A percentile compares a stretch with the other conserved stretches of the same genome.
These are phyloP conservation scores for Yarrowia sp. DNA, from an alignment of 805 yeast genomes.

Conservation along the genomic window DNA sequence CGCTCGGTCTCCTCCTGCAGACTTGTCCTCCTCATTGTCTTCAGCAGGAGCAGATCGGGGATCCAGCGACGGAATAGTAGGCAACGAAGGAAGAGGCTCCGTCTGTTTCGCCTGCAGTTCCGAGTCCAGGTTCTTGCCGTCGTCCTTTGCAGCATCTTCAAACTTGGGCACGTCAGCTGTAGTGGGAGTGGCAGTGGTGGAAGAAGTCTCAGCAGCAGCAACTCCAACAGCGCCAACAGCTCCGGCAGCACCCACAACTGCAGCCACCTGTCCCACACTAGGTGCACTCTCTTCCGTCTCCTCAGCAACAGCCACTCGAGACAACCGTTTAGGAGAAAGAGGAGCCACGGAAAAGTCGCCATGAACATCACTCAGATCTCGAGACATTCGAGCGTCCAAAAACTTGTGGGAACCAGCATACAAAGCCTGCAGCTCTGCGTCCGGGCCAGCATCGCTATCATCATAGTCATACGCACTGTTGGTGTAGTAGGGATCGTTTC, in stretches of 20 bases:
- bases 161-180: background rate
- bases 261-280: background rate
- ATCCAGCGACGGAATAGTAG: background rate
- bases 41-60: too few relatives aligned
- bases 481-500: constrained; percentile 11
- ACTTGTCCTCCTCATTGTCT: background rate
- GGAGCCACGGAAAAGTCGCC: background rate
- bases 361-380: background rate
- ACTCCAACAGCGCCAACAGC: background rate
- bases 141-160: background rate
- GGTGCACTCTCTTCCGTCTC: background rate
- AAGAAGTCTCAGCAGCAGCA: background rate
- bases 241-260: background rate
- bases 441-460: constrained; percentile 10
- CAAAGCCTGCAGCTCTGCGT: constrained; percentile 15
- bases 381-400: background rate
- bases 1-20: background rate
- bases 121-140: background rate
- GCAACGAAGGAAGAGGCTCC: background rate
- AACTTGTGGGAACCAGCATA: constrained; percentile 17
- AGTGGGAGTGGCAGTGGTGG: background rate
- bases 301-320: background rate
- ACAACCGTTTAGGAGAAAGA: background rate
- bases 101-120: background rate
- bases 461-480: constrained; percentile 17